Evolutionary conservation across 2,329 filamentous ascomycete genomes (phyloP), one percentile per base, ranked within the genome.

Genomic region (Aspergillus ruber): DNA sequence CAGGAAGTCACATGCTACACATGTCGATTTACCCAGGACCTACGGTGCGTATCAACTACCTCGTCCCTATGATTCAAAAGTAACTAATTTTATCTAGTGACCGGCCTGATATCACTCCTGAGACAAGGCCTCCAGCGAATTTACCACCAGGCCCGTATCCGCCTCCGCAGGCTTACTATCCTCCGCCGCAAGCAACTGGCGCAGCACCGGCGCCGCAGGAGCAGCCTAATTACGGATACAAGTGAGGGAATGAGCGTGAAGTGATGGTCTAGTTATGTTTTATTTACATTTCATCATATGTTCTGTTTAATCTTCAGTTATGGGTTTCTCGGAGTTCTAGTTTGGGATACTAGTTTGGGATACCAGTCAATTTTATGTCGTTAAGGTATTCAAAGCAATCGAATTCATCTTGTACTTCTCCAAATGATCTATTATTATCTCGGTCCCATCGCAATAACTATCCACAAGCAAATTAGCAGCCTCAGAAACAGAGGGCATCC

Each of bases 1-100:
- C 41, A 69, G 67, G 67, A 69, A 59, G 67, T 68, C 20, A 63
- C 56, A 40, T 69, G 67, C 51, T 57, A 63, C 47, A 68, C 64
- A 47, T 69, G 67, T 45, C 64, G 64, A 39, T 68, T 61, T 42
- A 65, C 59, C 12, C 67, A 69, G 48, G 66, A 68, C 45, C 53
- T 69, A 25, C 60, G 64, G 66, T 69, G 56, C 38, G 57, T 42
- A 6, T 2, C 15, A 21, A n/a, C 23, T 10, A 29, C 15, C 25
- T n/a, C 10, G 23, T 17, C 17, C 27, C 33, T 10, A 6, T 9
- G 6, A 7, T 8, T 17, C 33, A 15, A 9, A 5, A 23, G 18
- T 23, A 45, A 47, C 48, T 49, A 23, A 52, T 27, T n/a, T 18
- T 7, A 23, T 27, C 1, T 21, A 69, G 66, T 38, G 62, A 64